Base-by-base conservation (phyloP, 106 monocot species). In the Triglochin maritima region DNA sequence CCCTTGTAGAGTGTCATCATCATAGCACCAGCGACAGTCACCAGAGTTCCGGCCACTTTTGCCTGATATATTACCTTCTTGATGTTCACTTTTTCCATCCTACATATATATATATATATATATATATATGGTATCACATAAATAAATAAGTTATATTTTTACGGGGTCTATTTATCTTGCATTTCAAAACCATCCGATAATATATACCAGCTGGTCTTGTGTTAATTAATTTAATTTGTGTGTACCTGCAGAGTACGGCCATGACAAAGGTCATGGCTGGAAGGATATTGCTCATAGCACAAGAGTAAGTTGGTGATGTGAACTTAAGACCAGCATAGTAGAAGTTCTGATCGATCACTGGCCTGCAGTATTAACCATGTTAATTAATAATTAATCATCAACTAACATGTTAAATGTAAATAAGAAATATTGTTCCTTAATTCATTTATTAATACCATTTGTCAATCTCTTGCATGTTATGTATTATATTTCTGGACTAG, bases 211-310 rank as follows among this genome's bases (percentile, higher is more conserved):
- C 29, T 29, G 29, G 29, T 29, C 29, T 29, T 29, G 29, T 29
- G 29, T 29, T 29, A 29, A 29, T 29, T 29, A 29, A 29, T 29
- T 29, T 29, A 29, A 29, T 29, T 29, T 29, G 29, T 29, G 29
- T 29, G 29, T 52, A 86, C 86, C 86, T 71, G 81, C 79, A 88
- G 41, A 88, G 41, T n/a, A 84, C 79, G 9, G 88, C 88, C 81
- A 88, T 50, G 49, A 82, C 69, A 62, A 88, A 88, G 64, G 88
- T 88, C 84, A 88, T 82, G 72, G 88, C 88, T 2, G 88, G 88
- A 45, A 88, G 65, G 61, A 88, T 82, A 77, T 88, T 88, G 79
- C 84, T 85, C 88, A 88, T 88, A 10, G 88, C 88, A 50, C 88
- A 85, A 50, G 88, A 76, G 62, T 85, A 88, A 61, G 88, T 88